Evolutionary conservation across 2,329 filamentous ascomycete species (phyloP), one percentile per base, ranked within the genome.

Genomic region (Botrytis hyacinthi): DNA sequence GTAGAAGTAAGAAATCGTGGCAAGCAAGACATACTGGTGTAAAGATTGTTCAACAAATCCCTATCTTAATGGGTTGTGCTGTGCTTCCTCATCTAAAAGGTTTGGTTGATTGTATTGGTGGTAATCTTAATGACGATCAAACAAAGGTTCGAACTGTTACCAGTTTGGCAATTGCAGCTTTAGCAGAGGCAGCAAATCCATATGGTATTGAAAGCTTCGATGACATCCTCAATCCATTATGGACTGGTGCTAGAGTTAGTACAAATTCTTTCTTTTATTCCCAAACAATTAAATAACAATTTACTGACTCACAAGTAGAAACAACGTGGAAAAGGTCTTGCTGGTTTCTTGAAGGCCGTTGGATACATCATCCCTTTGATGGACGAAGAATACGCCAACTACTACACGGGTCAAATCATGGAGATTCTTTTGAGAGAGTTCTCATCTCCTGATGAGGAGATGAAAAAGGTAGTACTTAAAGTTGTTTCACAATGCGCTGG

Each of bases 161-260:
- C 65, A 95, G 93, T 83, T 87, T 99, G 81, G 95, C 96, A 40
- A 96, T 99, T 80, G 96, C 95, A 68, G 96, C 96, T 51, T 85
- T 99, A 73, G 96, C 96, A 42, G 96, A 99, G 84, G 96, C 96
- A 35, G 95, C 96, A 48, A 97, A 97, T 83, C 96, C 96, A 0
- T 99, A 98, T 79, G 96, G 96, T 90, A 99, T 99, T 77, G 96
- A 99, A 84, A 97, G 94, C 79, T 99, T 99, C 78, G 96, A 99
- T 79, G 94, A 97, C 74, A 98, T 99, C 75, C 87, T 99, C 68
- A 98, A 98, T 81, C 96, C 96, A 6, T 87, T 99, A 0, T 99
- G 96, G 96, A 98, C 94, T 9, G 96, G 96, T 74, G 95, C 77
- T 57, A 44, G 63, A 73, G 72, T 73, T 71, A 29, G 73, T 71